phyloP scores from a whole-genome alignment of 2,329 filamentous ascomycete genomes.

The Colletotrichum sp. region DNA sequence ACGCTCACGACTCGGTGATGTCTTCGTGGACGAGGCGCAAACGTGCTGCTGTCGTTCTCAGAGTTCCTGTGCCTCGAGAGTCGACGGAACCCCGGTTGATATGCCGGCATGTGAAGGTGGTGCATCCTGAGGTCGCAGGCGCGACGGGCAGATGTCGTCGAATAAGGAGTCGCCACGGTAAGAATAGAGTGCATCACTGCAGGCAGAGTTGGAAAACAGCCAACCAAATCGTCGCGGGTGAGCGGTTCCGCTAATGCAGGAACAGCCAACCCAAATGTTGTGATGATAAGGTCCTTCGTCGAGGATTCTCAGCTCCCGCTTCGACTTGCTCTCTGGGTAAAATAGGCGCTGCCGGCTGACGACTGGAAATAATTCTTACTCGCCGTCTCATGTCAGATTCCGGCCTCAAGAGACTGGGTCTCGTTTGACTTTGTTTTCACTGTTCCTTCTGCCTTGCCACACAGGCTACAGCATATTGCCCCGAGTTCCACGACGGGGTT shows the following conservation, averaged over 20 bases:
- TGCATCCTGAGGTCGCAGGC: neutral
- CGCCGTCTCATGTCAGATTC: neutral
- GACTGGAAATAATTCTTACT: neutral
- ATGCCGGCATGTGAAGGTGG: neutral
- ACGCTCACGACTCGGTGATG: neutral
- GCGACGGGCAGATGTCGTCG: neutral
- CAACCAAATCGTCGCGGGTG: neutral
- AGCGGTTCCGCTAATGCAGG: slow-evolving; percentile 18
- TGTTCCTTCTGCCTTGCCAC: neutral
- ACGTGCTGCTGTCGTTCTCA: neutral
- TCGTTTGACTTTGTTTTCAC: neutral
- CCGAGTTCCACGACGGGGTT: neutral
- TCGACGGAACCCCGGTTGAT: neutral
- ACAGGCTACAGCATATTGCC: neutral
- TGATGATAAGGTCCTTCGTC: neutral
- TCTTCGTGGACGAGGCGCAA: neutral
- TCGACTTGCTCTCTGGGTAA: neutral
- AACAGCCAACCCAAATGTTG: slow-evolving; percentile 11
- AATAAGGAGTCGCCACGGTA: slow-evolving; percentile 15
- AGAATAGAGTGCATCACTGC: neutral
- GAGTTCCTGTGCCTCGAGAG: neutral
- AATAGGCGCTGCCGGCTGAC: neutral
- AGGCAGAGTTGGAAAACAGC: neutral
- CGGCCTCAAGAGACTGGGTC: neutral
- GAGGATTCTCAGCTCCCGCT: neutral